Evolutionary conservation across 139 green algal species (phyloP).

Genomic region (Choricystis sp.): DNA sequence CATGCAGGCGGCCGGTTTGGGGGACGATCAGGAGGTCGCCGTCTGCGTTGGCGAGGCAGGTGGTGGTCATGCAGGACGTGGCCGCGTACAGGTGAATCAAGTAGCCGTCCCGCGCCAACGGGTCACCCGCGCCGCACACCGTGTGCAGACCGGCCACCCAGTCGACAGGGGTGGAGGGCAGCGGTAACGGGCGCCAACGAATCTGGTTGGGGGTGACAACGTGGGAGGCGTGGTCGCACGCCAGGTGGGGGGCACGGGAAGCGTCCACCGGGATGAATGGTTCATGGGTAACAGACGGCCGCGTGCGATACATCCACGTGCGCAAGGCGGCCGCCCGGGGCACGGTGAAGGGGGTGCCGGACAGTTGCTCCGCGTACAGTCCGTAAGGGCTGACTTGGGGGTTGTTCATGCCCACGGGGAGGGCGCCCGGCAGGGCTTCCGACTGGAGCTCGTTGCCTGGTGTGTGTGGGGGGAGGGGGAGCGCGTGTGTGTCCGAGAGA

Average conservation of each 20-base stretch:
- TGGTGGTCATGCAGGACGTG: slow-evolving; percentile 51
- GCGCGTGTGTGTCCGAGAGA: too few relatives aligned
- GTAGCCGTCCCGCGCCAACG: slow-evolving; percentile 37
- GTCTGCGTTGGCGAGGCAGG: slow-evolving; percentile 76
- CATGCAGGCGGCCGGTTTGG: slow-evolving; percentile 52
- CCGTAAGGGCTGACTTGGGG: slow-evolving; percentile 63
- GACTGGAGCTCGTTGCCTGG: slow-evolving; percentile 69
- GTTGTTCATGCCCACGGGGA: slow-evolving; percentile 80
- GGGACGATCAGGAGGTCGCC: slow-evolving; percentile 91
- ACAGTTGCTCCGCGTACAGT: slow-evolving; percentile 87
- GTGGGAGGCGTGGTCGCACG: slow-evolving; percentile 34
- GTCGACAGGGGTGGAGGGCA: slow-evolving; percentile 44
- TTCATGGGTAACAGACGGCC: slow-evolving; percentile 73
- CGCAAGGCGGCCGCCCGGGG: slow-evolving; percentile 46
- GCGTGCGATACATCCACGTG: slow-evolving; percentile 86
- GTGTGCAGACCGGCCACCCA: slow-evolving; percentile 74
- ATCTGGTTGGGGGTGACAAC: slow-evolving; percentile 83
- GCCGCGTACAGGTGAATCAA: slow-evolving; percentile 79
- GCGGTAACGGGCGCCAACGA: slow-evolving; percentile 58
- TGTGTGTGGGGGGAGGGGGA: too few relatives aligned
- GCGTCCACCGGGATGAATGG: slow-evolving; percentile 52
- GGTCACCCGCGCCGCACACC: slow-evolving; percentile 68
- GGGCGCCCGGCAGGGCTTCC: slow-evolving; percentile 65
- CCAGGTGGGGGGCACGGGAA: slow-evolving; percentile 25
- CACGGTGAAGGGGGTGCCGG: slow-evolving; percentile 80